phyloP scores from a whole-genome alignment of 2,329 filamentous ascomycete species.

The Aspergillus persii region DNA sequence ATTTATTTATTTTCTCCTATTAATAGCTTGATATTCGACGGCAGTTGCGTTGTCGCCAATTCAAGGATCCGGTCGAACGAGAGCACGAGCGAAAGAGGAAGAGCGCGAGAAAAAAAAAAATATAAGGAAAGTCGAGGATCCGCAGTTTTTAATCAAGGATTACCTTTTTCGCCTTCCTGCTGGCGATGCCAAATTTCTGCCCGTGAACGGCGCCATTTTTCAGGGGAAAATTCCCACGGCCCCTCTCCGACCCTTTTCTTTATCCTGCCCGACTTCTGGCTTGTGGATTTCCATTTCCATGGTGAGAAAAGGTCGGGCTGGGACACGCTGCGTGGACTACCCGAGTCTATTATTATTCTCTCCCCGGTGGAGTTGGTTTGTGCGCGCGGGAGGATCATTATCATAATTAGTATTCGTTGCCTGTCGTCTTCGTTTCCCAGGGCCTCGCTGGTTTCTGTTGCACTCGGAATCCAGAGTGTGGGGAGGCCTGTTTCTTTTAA shows the following conservation, averaged over 20 bases:
- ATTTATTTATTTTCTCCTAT: neutral
- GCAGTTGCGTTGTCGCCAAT: neutral
- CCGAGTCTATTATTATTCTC: neutral
- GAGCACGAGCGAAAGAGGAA: neutral
- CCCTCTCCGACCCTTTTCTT: conserved; percentile 10
- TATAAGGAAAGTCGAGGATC: conserved; percentile 15
- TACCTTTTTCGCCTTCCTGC: conserved; percentile 24
- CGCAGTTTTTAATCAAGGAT: conserved; percentile 17
- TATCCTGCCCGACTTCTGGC: neutral
- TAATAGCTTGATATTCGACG: no score
- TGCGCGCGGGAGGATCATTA: conserved; percentile 5
- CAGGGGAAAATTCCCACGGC: conserved; percentile 11
- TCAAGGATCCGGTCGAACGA: neutral
- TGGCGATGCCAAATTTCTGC: conserved; percentile 19
- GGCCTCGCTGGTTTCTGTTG: neutral
- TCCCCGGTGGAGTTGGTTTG: neutral
- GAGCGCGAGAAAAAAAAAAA: neutral
- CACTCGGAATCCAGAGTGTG: neutral
- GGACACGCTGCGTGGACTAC: neutral
- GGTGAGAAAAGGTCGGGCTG: neutral
- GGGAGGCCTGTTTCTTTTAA: neutral
- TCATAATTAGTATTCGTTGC: neutral
- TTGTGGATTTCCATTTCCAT: neutral
- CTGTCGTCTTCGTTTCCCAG: neutral
- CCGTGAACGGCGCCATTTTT: conserved; percentile 17